A percentile compares a stretch with the other conserved stretches of the same genome.
Evolutionary conservation across 306 rosid genomes (phyloP).

Genomic region (Pterocarpus santalinus): DNA sequence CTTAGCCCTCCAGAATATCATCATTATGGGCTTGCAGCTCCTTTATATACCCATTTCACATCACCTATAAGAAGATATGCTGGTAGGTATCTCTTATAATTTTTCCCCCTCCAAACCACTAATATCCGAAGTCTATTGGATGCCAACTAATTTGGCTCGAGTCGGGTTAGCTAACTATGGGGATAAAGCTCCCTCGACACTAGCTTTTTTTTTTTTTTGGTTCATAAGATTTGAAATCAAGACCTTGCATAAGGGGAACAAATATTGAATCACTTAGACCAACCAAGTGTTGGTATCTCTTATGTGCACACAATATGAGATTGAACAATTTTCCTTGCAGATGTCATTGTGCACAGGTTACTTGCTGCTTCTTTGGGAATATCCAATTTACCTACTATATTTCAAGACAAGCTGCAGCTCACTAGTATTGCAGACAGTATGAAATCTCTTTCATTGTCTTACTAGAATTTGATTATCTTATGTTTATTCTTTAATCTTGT

Average conservation of each 20-base stretch:
- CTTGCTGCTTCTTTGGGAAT: slow-evolving; percentile 95
- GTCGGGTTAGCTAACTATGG: no score
- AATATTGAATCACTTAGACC: no score
- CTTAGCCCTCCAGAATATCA: slow-evolving; percentile 92
- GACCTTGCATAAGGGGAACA: no score
- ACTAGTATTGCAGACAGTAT: slow-evolving; percentile 88
- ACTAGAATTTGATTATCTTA: slow-evolving; percentile 19
- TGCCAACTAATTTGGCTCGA: no score
- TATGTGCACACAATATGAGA: slow-evolving; percentile 36
- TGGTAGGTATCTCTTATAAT: slow-evolving; percentile 56
- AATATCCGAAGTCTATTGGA: no score
- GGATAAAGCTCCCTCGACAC: no score
- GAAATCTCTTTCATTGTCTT: slow-evolving; percentile 48
- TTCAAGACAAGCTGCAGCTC: slow-evolving; percentile 82
- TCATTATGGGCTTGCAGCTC: slow-evolving; percentile 97
- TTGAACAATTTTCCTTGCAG: slow-evolving; percentile 57
- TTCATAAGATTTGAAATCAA: no score
- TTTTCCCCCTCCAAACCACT: not conserved
- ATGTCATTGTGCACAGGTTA: slow-evolving; percentile 93
- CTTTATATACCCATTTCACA: slow-evolving; percentile 93
- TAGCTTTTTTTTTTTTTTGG: no score
- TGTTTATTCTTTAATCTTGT: slow-evolving; percentile 14
- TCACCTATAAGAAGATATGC: slow-evolving; percentile 98
- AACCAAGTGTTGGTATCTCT: no score
- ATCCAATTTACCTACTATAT: slow-evolving; percentile 73